Base-by-base conservation (phyloP, 805 yeast genomes). In the Clavispora fructus region DNA sequence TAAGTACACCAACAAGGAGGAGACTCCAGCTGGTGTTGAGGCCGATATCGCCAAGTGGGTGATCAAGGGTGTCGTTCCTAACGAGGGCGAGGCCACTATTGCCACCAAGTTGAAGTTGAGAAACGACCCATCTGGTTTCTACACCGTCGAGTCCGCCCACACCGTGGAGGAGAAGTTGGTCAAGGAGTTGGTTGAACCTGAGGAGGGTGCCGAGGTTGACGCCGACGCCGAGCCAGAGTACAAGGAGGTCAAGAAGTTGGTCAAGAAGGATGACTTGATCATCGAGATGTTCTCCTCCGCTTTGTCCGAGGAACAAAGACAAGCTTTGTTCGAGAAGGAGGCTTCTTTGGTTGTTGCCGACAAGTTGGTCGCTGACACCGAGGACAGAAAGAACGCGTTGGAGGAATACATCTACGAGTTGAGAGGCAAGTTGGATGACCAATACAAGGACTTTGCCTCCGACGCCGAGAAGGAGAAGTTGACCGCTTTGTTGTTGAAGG, bases 341-440 rank as follows among this genome's bases (percentile, higher is more conserved):
- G 80, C 81, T 63, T 78, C 85, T 67, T 74, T 94, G 83, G 77
- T 80, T 55, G 81, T 89, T 66, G 90, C 85, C 64, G 99, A 94
- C 73, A 94, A 91, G 77, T 83, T 92, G 60, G 97, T 94, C 56
- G 95, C 95, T 57, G 98, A 94, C 75, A 94, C 98, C 56, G 98
- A 94, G 78, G 97, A 94, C 75, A 89, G 90, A 73, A 94, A 94
- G 85, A 94, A 94, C 70, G 94, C 96, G 55, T 79, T 94, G 52
- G 99, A 94, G 79, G 99, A 94, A 79, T 94, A 94, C 79, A 94
- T 94, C 63, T 94, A 94, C 75, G 95, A 89, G 62, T 82, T 92
- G 72, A 87, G 99, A 76, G 96, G 95, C 68, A 94, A 94, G 77
- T 78, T 94, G 63, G 98, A 91, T 50, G 99, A 90, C 47, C 83